Base-by-base conservation (phyloP, 257 asterid species). In the Penstemon eatonii region DNA sequence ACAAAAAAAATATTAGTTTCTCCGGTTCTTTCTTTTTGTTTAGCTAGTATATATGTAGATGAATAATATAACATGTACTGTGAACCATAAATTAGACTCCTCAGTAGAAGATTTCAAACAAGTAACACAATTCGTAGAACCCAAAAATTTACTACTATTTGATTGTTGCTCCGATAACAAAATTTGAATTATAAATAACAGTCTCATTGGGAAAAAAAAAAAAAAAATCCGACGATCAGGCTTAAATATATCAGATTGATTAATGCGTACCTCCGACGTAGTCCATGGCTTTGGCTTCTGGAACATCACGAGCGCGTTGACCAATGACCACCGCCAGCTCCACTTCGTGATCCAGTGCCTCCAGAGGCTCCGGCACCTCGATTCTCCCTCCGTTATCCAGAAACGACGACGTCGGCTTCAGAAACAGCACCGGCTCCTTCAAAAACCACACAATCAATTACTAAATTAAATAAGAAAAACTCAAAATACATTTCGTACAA, bases 401-500 rank as follows among this genome's bases (percentile, higher is more conserved):
- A 81, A 86, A 92, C 81, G 98, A 92, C 61, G 96, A 69, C 76
- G 98, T 92, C 18, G 98, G 98, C 89, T 92, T 92, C 89, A 92
- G 67, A 82, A 92, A 92, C 85, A 92, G 83, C 71, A 92, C 96
- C 49, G 98, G 98, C 76, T 92, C 98, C 98, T 90, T 66, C 76
- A 75, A 68, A 44, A 52, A 19, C 37, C 71, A 45, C 39, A 25
- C 2, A 19, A 33, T 51, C 11, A 52, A 4, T 4, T 51, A 19
- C 9, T 3, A n/a, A 68, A 18, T 3, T 40, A 51, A 41, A 39
- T 49, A 52, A 4, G 41, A 37, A 39, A 51, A 25, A 25, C 33
- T 25, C 33, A 25, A 25, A 25, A 25, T 15, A 25, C 33, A 25
- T 25, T 25, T 25, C 33, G 33, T 25, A 25, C 33, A 25, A 25